Conservation (phyloP, 257 asterid genomes). For the Apocynum venetum region DNA sequence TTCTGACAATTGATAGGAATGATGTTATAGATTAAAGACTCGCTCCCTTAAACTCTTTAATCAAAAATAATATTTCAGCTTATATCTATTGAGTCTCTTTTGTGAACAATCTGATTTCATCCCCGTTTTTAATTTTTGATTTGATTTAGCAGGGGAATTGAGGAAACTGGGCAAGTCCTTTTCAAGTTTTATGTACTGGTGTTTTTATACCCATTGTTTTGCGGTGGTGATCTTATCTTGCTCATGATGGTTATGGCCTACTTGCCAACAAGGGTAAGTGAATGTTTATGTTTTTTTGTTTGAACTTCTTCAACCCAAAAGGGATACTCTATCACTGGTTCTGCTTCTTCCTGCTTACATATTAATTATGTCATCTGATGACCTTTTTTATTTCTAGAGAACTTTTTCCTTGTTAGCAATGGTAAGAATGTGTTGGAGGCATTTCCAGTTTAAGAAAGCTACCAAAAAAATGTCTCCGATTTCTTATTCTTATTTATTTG, state of each 20-base stretch:
- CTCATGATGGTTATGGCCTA: neutral
- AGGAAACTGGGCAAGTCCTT: neutral
- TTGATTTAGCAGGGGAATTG: neutral
- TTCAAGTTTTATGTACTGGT: neutral
- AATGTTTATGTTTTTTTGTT: neutral
- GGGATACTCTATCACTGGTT: neutral
- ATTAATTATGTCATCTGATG: neutral
- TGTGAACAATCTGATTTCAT: too few relatives aligned
- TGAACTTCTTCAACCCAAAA: neutral
- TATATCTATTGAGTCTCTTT: too few relatives aligned
- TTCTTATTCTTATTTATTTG: too few relatives aligned
- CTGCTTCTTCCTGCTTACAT: neutral
- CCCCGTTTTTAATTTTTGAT: too few relatives aligned
- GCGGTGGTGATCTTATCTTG: neutral
- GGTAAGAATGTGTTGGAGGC: neutral
- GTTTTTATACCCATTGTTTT: too few relatives aligned
- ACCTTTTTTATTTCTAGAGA: neutral
- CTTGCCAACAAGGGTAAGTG: neutral
- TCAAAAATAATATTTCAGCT: too few relatives aligned
- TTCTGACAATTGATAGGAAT: too few relatives aligned
- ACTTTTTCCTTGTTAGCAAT: neutral
- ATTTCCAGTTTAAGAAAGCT: neutral
- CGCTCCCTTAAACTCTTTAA: too few relatives aligned
- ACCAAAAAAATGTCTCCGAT: too few relatives aligned
- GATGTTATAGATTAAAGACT: too few relatives aligned